These are phyloP conservation scores for Silene coronaria DNA, from an alignment of 179 eudicot species.

Conservation along the genomic window DNA sequence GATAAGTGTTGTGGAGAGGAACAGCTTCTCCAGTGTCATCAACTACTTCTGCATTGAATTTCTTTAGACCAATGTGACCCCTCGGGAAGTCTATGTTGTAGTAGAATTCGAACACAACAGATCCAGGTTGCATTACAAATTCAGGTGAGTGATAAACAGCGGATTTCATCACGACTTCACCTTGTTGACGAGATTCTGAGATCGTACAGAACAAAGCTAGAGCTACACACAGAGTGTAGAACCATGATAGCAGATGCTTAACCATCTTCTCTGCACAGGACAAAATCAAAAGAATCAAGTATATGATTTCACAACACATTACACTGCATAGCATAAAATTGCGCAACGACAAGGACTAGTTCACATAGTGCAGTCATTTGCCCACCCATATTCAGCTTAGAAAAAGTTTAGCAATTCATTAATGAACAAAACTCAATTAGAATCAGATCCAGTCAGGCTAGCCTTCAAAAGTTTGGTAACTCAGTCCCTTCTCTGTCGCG, in stretches of 20 bases:
- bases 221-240: slow-evolving; percentile 16
- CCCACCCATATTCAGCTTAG: no score
- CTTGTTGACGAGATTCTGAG: slow-evolving; percentile 23
- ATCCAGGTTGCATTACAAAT: slow-evolving; percentile 51
- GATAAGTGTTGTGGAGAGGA: slow-evolving; percentile 63
- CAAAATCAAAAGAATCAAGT: background rate
- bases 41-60: slow-evolving; percentile 63
- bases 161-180: slow-evolving; percentile 31
- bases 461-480: no score
- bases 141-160: slow-evolving; percentile 49
- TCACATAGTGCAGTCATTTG: no score
- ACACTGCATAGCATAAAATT: no score
- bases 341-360: no score
- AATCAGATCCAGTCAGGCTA: no score
- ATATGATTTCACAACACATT: no score
- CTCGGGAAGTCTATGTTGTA: slow-evolving; percentile 54
- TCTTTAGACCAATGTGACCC: slow-evolving; percentile 61
- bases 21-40: slow-evolving; percentile 56
- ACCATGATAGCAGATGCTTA: slow-evolving; percentile 16
- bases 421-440: no score
- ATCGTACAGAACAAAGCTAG: slow-evolving; percentile 19
- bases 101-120: slow-evolving; percentile 44
- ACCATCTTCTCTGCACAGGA: slow-evolving; percentile 30
- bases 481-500: no score
- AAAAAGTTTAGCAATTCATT: no score